Evolutionary conservation across 768 basidiomycete genomes (phyloP), one percentile per base, ranked within the genome.

Genomic region (Termitomyces sp.): DNA sequence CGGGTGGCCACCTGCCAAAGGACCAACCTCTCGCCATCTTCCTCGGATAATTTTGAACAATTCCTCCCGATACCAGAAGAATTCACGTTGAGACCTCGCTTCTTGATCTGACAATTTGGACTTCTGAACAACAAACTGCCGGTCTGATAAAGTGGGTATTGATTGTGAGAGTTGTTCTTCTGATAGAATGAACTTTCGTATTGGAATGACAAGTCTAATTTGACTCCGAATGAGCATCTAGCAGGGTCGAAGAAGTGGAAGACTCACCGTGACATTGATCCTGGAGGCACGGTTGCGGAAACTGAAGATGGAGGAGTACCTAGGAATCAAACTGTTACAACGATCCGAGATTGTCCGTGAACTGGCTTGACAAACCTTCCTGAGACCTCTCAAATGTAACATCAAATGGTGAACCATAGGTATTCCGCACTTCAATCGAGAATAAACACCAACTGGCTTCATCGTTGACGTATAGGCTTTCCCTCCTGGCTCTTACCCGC

Each of bases 21-120:
- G 36, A 57, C 83, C 61, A 61, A 94, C 96, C 84, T 98, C 97
- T 69, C 83, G 83, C 97, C 97, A 99, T 18, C 78, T 79, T 11
- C 89, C 89, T 13, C 76, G 78, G 15, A 98, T 71, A 54, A 76
- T 74, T 50, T 84, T 84, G 67, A 98, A 83, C 11, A 99, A 75
- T 64, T 89, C 87, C 72, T 99, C 96, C 39, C 96, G 82, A 71
- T 97, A 96, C 97, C 97, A 99, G 77, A 98, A 99, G 16, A 96
- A 71, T 69, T 94, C 91, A 42, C 87, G 81, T 70, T 94, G 89
- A 11, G 79, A 69, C 46, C 77, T 79, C 62, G 89, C 82, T 65
- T 92, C 88, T 49, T 73, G 76, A 12, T 74, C 70, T 1, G 88
- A 82, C 60, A 91, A 74, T 53, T 78, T 82, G 5, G 88, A 84